Evolutionary conservation across 2,329 filamentous ascomycete species (phyloP), one percentile per base, ranked within the genome.

Genomic region (Aureobasidium sp.): DNA sequence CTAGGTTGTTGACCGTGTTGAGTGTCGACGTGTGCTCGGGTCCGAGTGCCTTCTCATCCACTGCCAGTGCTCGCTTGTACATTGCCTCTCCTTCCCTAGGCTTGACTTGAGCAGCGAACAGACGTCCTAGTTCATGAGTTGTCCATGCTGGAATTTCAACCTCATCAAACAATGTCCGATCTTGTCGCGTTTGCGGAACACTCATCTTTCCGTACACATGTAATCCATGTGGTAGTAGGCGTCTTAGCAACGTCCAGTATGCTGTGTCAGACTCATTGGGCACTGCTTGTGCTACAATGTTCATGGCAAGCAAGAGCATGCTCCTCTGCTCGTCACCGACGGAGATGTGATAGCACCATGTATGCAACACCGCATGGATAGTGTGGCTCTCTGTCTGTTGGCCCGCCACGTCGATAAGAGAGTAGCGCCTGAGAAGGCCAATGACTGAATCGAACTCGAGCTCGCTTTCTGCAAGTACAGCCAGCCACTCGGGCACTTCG

Each of bases 41-140:
- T 40, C 66, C 66, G 8, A 56, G 36, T 16, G 63, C 51, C 48
- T 66, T 63, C 55, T 69, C 50, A 3, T 62, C 10, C 45, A 66
- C 69, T 55, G 29, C 20, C 18, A 70, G 42, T 23, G 68, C 69
- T 47, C 58, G 51, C 36, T 53, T 23, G 53, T 58, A 67, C 64
- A 70, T 62, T 38, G 47, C 18, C 40, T 69, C 67, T 64, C 66
- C 66, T 29, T 68, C 64, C 29, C n/a, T 47, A 33, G 67, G 31
- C 55, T 64, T 11, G 20, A 16, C 16, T 42, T 42, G 16, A 42
- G 40, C 40, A 42, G 40, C 13, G 40, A 42, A 42, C 40, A 42
- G 13, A 15, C 40, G 6, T 42, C 40, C 40, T 42, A 42, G 13
- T 42, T 15, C 13, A 18, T 15, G 40, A 42, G 5, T 9, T 15